These are phyloP conservation scores for Cryphonectria radicalis DNA, from an alignment of 2,329 filamentous ascomycete genomes.

Conservation along the genomic window DNA sequence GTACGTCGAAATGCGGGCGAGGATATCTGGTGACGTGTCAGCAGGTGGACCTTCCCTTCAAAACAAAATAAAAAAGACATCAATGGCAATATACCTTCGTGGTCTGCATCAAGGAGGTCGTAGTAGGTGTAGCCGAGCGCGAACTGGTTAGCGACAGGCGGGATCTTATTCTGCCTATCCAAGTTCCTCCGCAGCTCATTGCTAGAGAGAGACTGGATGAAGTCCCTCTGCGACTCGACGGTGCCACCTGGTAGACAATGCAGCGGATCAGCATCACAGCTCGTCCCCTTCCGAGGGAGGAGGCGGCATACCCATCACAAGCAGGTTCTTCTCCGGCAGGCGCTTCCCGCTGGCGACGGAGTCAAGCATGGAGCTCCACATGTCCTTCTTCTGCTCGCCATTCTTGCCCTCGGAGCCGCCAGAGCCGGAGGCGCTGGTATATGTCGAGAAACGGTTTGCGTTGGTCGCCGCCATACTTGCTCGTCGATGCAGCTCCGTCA, in stretches of 20 bases:
- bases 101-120: conserved; percentile 89
- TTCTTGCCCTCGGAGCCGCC: conserved; percentile 59
- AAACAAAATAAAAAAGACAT: background rate
- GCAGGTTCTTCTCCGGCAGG: conserved; percentile 86
- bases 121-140: conserved; percentile 94
- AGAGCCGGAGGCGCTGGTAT: conserved; percentile 55
- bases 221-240: conserved; percentile 81
- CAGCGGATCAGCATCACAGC: conserved; percentile 3
- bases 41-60: background rate
- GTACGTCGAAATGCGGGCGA: conserved; percentile 88
- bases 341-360: conserved; percentile 87
- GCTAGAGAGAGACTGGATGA: conserved; percentile 68
- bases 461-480: conserved; percentile 45
- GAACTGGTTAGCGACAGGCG: conserved; percentile 88
- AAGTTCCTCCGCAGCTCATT: conserved; percentile 57
- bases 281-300: background rate
- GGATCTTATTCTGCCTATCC: conserved; percentile 63
- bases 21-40: conserved; percentile 66
- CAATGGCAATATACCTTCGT: conserved; percentile 74
- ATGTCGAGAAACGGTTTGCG: conserved; percentile 61
- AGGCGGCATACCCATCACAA: conserved; percentile 72
- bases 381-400: conserved; percentile 79
- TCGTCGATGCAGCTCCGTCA: conserved; percentile 23
- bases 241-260: conserved; percentile 65
- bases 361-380: conserved; percentile 94